A percentile compares a stretch with the other conserved stretches of the same genome.
Evolutionary conservation across 192 early-diverging fungal genomes (phyloP).

Genomic region (Haplosporangium gracile): DNA sequence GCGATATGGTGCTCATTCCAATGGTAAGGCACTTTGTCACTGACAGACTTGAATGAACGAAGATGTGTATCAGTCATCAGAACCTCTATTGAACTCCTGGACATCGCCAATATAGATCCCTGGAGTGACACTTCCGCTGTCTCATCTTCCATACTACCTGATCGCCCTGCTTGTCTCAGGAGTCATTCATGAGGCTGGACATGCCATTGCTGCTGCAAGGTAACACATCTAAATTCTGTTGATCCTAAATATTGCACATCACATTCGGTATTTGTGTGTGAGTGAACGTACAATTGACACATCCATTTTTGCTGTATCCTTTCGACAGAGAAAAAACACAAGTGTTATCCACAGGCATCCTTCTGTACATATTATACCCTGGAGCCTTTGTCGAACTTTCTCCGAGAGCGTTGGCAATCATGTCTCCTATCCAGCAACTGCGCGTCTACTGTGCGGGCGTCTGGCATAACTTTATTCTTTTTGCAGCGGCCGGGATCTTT

Average conservation of each 20-base stretch:
- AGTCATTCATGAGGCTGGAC: constrained; percentile 79
- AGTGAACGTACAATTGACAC: not conserved
- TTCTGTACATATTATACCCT: constrained; percentile 77
- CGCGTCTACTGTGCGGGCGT: constrained; percentile 81
- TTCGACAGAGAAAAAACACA: constrained; percentile 68
- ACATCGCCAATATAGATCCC: constrained; percentile 69
- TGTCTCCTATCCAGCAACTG: constrained; percentile 64
- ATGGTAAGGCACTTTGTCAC: constrained; percentile 61
- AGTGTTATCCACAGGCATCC: constrained; percentile 73
- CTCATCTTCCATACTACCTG: constrained; percentile 75
- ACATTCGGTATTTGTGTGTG: no score
- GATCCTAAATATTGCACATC: not conserved
- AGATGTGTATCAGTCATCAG: not conserved
- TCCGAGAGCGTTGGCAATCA: constrained; percentile 52
- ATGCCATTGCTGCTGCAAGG: constrained; percentile 78
- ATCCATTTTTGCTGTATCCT: constrained; percentile 6
- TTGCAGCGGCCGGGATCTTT: constrained; percentile 49
- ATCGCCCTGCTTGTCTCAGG: constrained; percentile 72
- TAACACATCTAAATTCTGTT: constrained; percentile 36
- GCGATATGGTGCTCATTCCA: constrained; percentile 68
- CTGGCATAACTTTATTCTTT: constrained; percentile 78
- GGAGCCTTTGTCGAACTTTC: constrained; percentile 83
- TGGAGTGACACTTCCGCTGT: constrained; percentile 79
- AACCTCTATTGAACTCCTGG: not conserved
- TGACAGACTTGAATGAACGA: not conserved